Percentiles rank a stretch among this genome's conserved stretches.
phyloP scores from a whole-genome alignment of 2,329 filamentous ascomycete genomes.

The Fusarium austroafricanum region DNA sequence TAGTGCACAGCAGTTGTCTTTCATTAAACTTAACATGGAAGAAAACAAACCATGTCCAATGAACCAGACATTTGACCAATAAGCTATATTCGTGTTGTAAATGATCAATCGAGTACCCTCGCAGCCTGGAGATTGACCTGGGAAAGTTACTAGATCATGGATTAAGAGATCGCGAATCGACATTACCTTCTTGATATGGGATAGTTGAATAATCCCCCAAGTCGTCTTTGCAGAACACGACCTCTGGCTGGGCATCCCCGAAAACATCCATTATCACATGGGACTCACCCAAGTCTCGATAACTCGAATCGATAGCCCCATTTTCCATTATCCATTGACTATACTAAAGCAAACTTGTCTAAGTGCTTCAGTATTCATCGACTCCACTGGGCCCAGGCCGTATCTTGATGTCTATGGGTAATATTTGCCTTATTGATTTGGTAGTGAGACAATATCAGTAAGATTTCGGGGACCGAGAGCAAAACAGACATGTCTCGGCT shows the following conservation, averaged over 20 bases:
- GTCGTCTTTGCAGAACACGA: too few relatives aligned
- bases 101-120: background rate
- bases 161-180: background rate
- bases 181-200: background rate
- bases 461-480: background rate
- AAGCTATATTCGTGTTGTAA: background rate
- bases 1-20: background rate
- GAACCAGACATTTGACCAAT: background rate
- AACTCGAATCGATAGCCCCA: too few relatives aligned
- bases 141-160: background rate
- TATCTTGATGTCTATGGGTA: background rate
- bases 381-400: background rate
- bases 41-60: background rate
- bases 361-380: too few relatives aligned
- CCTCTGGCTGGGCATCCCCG: too few relatives aligned
- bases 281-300: too few relatives aligned
- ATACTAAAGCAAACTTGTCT: too few relatives aligned
- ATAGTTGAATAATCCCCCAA: background rate
- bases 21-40: slow-evolving; percentile 2
- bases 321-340: too few relatives aligned
- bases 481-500: slow-evolving; percentile 16
- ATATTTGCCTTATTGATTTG: background rate
- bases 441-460: slow-evolving; percentile 7
- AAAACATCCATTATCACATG: too few relatives aligned
- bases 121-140: background rate